Base-by-base conservation (phyloP, 2,329 filamentous ascomycete genomes). In the Penicillium corylophilum region DNA sequence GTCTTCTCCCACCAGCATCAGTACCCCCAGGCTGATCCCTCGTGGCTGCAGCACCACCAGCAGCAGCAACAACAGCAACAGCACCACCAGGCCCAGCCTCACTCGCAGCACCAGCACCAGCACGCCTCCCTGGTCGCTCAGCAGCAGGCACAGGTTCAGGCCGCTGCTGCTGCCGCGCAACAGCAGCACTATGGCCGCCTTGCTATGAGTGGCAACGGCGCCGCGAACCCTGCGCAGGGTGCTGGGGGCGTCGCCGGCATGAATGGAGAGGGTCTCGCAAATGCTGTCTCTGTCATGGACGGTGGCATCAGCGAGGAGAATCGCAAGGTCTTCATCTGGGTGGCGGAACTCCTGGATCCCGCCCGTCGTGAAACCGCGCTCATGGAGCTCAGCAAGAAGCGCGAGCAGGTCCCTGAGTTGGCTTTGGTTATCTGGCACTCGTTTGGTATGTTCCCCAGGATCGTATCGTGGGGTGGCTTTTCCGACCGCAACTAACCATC, bases 341-440 rank as follows among this genome's bases (percentile, higher is more conserved):
- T 96, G 58, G 90, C 92, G 48, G 92, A 96, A 71, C 81, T 96
- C 51, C 82, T 97, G 68, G 93, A 91, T 71, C 89, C 92, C 59
- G 85, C 82, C 64, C 92, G 91, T 24, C 84, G 94, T 57, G 94
- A 97, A 77, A 87, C 90, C 4, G 94, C 94, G 44, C 80, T 99
- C 48, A 81, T 99, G 67, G 94, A 99, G 74, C 81, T 99, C 46
- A 97, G 93, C 77, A 99, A 99, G 80, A 99, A 99, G 82, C 82
- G 94, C 51, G 94, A 99, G 75, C 94, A 97, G 74, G 94, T 99
- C 15, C 93, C 94, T 0, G 94, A 99, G 77, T 79, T 99, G 53
- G 94, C 94, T 42, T 79, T 99, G 64, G 96, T 99, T 55, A 79
- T 99, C 56, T 99, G 94, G 94, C 94, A 99, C 74, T 97, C 93